Evolutionary conservation across 2,329 filamentous ascomycete species (phyloP).

Genomic region (Leptosphaerulina australis): DNA sequence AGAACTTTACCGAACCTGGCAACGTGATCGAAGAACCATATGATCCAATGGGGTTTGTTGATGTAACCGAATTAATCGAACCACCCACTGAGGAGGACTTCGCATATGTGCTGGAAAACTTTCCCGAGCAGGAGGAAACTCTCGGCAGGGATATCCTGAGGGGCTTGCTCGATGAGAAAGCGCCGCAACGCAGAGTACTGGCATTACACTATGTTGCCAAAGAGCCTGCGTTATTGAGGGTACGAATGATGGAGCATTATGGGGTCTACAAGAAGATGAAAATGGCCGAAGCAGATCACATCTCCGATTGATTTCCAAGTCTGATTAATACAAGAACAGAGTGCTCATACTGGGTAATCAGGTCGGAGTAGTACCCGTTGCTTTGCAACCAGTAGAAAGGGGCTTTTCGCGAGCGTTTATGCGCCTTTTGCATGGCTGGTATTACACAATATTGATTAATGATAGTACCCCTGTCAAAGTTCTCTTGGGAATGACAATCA

Average conservation of each 20-base stretch:
- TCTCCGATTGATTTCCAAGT: too few species aligned
- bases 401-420: too few species aligned
- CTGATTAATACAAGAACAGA: too few species aligned
- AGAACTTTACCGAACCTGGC: background rate
- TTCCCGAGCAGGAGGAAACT: background rate
- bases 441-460: background rate
- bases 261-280: constrained; percentile 12
- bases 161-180: constrained; percentile 21
- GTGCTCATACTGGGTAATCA: too few species aligned
- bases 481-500: background rate
- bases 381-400: too few species aligned
- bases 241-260: constrained; percentile 29
- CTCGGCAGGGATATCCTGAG: background rate
- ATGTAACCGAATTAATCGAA: constrained; percentile 18
- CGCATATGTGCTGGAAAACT: constrained; percentile 19
- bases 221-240: constrained; percentile 30
- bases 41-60: constrained; percentile 18
- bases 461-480: background rate
- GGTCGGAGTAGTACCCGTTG: too few species aligned
- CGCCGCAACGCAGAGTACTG: constrained; percentile 21
- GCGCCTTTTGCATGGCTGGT: too few species aligned
- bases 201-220: constrained; percentile 28
- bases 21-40: constrained; percentile 8
- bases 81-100: constrained; percentile 18
- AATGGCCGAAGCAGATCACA: background rate